A percentile compares a stretch with the other conserved stretches of the same genome.
phyloP scores from a whole-genome alignment of 352 stramenopile genomes.

The Pythium coloratum region DNA sequence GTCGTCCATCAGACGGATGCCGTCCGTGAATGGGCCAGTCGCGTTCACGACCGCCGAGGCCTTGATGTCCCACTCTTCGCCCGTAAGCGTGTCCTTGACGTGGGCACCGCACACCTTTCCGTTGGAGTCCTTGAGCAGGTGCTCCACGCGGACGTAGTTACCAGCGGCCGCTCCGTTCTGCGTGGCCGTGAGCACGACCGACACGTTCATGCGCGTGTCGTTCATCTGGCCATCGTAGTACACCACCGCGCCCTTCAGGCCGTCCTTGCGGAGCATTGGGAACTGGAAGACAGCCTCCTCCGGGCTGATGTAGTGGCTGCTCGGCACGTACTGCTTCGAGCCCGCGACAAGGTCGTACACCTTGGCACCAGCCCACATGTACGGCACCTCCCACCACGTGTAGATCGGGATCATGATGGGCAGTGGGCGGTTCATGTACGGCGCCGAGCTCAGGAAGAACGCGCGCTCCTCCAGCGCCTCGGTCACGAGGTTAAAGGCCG shows the following conservation, averaged over 20 bases:
- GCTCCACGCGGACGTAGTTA: slow-evolving; percentile 92
- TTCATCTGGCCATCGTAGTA: slow-evolving; percentile 94
- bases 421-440: slow-evolving; percentile 94
- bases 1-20: slow-evolving; percentile 92
- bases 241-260: slow-evolving; percentile 91
- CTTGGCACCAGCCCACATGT: slow-evolving; percentile 93
- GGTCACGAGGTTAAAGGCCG: slow-evolving; percentile 89
- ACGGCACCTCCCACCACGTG: slow-evolving; percentile 94
- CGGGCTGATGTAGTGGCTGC: slow-evolving; percentile 88
- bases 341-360: slow-evolving; percentile 93
- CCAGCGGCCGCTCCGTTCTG: slow-evolving; percentile 90
- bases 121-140: slow-evolving; percentile 84
- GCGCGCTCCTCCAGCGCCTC: slow-evolving; percentile 92
- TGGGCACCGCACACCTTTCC: slow-evolving; percentile 85
- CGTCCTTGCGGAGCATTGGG: slow-evolving; percentile 91
- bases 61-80: slow-evolving; percentile 88
- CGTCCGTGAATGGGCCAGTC: slow-evolving; percentile 93
- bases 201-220: slow-evolving; percentile 94
- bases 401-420: slow-evolving; percentile 97
- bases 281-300: slow-evolving; percentile 94
- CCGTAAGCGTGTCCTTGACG: slow-evolving; percentile 89
- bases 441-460: slow-evolving; percentile 92
- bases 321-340: slow-evolving; percentile 85
- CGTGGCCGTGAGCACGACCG: slow-evolving; percentile 93
- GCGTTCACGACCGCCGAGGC: slow-evolving; percentile 93